Evolutionary conservation across 768 basidiomycete genomes (phyloP), one percentile per base, ranked within the genome.

Genomic region (Tylopilus vinaceipallidus): DNA sequence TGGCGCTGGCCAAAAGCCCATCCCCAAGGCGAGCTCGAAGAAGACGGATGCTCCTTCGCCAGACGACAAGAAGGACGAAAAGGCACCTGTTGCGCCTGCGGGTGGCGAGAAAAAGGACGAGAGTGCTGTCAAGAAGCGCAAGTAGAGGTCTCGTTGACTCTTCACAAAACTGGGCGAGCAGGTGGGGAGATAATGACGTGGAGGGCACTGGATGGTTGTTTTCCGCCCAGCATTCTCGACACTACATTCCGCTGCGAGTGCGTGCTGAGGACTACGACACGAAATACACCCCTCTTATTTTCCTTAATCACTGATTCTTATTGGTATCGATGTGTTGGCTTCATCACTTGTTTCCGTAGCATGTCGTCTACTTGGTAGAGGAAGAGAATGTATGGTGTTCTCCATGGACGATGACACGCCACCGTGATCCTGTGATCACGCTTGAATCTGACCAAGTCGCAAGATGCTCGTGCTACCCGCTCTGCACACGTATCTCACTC

Each of bases 101-200:
- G 84, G 85, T 58, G 85, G 78, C 32, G 81, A 82, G 54, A 85
- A 89, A 78, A 82, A 84, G 73, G 80, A 83, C 11, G 86, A 88
- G 53, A 75, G 73, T 47, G 55, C 68, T 36, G 67, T 83, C 53
- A 92, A 88, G 80, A 92, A 89, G 77, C 86, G 90, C 63, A 80
- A 81, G 73, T 80, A 80, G 68, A 63, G 9, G 35, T 24, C 4
- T 37, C 17, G 17, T 20, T 8, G 22, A 19, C n/a, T n/a, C 29
- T 30, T 13, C 10, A 56, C 53, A 65, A 49, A 27, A 20, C 46
- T 26, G 35, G 47, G 45, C 27, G 36, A 24, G 41, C 7, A 22
- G 38, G 35, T 29, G 29, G 27, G 30, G 40, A 32, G 43, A 37
- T 27, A 38, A 20, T 35, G 6, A 35, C 9, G 47, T 50, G 56